Percentiles rank a stretch among this genome's conserved stretches.
phyloP scores from a whole-genome alignment of 2,329 filamentous ascomycete species.

The Talaromyces rugulosus region DNA sequence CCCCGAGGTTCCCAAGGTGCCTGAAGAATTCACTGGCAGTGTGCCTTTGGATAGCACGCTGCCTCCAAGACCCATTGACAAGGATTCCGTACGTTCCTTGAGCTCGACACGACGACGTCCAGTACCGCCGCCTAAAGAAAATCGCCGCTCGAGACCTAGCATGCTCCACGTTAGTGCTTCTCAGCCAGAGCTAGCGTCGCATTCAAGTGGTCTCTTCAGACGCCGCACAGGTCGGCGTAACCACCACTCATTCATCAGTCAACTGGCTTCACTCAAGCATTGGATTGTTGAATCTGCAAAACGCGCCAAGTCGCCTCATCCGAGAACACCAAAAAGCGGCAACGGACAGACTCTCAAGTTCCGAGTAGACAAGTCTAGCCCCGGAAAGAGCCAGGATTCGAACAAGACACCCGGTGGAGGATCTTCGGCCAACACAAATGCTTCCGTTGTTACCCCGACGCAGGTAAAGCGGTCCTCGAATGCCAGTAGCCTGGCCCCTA shows the following conservation, averaged over 20 bases:
- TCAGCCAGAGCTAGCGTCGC: constrained; percentile 58
- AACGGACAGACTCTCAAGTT: constrained; percentile 31
- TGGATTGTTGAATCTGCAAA: constrained; percentile 68
- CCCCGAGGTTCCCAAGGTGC: constrained; percentile 72
- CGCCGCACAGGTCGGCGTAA: constrained; percentile 53
- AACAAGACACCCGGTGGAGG: constrained; percentile 24
- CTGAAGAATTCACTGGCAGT: constrained; percentile 49
- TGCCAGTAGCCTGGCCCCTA: constrained; percentile 39
- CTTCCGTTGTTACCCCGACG: constrained; percentile 30
- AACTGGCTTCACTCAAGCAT: constrained; percentile 64
- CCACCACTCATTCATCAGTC: constrained; percentile 61
- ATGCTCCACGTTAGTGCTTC: constrained; percentile 79
- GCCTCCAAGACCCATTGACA: constrained; percentile 68
- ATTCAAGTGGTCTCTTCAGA: constrained; percentile 51
- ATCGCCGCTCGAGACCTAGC: constrained; percentile 71
- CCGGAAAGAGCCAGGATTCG: constrained; percentile 34
- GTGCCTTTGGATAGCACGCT: constrained; percentile 36
- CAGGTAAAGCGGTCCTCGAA: constrained; percentile 38
- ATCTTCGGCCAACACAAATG: constrained; percentile 19
- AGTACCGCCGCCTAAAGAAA: constrained; percentile 82
- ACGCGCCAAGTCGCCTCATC: constrained; percentile 55
- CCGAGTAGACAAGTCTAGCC: constrained; percentile 35
- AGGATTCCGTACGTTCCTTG: constrained; percentile 64
- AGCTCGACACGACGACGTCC: constrained; percentile 76
- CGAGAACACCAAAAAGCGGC: constrained; percentile 26